Evolutionary conservation across 2,329 filamentous ascomycete genomes (phyloP).

Genomic region (Dactylellina cionopaga): DNA sequence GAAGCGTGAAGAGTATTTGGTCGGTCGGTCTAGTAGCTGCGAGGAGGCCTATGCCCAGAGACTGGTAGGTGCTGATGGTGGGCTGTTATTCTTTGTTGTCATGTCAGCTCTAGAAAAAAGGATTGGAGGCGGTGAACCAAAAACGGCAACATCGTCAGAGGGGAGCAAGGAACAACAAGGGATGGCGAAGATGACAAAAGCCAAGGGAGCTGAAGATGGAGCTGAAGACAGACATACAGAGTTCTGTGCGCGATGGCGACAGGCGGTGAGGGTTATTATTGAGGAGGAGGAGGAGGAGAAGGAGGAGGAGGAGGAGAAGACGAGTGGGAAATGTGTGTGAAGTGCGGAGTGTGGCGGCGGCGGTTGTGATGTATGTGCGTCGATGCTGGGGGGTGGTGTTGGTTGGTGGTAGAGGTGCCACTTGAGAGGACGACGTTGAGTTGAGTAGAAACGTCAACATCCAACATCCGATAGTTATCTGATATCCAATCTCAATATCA

Average conservation of each 20-base stretch:
- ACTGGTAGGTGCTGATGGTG: constrained; percentile 24
- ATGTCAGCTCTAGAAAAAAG: constrained; percentile 53
- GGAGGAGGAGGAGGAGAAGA: background rate
- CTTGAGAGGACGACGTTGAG: no score
- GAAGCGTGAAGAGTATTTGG: background rate
- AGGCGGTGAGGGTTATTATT: no score
- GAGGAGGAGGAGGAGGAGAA: background rate
- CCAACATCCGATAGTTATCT: no score
- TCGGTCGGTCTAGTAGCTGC: background rate
- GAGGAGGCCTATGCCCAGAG: constrained; percentile 25
- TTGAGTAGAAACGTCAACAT: no score
- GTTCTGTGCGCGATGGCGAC: no score
- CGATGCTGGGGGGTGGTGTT: no score
- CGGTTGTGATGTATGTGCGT: no score
- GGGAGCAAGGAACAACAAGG: constrained; percentile 24
- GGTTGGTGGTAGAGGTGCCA: no score
- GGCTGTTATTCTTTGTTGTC: constrained; percentile 58
- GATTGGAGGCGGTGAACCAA: no score
- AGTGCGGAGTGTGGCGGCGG: background rate
- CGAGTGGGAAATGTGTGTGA: background rate
- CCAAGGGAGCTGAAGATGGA: background rate
- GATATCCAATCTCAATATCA: no score
- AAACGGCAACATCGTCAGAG: constrained; percentile 42
- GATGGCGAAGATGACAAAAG: constrained; percentile 20
- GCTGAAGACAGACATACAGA: background rate